Evolutionary conservation across 2,329 filamentous ascomycete species (phyloP).

Genomic region (Phialemonium atrogriseum): DNA sequence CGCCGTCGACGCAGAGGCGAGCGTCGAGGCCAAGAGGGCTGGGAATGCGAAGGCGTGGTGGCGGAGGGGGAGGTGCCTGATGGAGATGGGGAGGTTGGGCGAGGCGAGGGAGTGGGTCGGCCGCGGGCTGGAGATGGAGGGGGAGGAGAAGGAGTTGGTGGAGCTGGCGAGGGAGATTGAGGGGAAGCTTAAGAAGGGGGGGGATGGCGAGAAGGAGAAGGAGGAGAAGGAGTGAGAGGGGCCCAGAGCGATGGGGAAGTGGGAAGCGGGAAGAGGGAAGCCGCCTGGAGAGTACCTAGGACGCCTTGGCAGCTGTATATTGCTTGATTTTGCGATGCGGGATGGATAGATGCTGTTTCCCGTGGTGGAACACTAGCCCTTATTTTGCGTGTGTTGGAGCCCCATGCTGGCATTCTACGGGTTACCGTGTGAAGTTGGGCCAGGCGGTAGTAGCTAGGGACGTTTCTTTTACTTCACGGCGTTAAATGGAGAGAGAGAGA

Average conservation of each 20-base stretch:
- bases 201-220: constrained; percentile 28
- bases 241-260: neutral
- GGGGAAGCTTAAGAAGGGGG: constrained; percentile 31
- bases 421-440: too few species aligned
- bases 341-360: too few species aligned
- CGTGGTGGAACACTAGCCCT: too few species aligned
- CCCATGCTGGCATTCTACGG: too few species aligned
- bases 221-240: constrained; percentile 7
- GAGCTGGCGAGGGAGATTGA: constrained; percentile 57
- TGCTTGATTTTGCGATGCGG: too few species aligned
- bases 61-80: constrained; percentile 72
- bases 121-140: constrained; percentile 75
- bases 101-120: constrained; percentile 77
- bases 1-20: constrained; percentile 78
- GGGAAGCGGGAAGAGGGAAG: neutral
- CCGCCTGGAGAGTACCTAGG: too few species aligned
- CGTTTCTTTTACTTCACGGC: too few species aligned
- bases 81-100: constrained; percentile 82
- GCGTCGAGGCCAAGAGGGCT: constrained; percentile 76
- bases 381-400: too few species aligned
- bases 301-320: too few species aligned
- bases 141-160: constrained; percentile 55
- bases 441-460: too few species aligned
- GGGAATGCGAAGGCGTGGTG: constrained; percentile 96
- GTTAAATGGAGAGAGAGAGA: too few species aligned